phyloP scores from a whole-genome alignment of 768 basidiomycete species.

The Leccinum sublutescens region DNA sequence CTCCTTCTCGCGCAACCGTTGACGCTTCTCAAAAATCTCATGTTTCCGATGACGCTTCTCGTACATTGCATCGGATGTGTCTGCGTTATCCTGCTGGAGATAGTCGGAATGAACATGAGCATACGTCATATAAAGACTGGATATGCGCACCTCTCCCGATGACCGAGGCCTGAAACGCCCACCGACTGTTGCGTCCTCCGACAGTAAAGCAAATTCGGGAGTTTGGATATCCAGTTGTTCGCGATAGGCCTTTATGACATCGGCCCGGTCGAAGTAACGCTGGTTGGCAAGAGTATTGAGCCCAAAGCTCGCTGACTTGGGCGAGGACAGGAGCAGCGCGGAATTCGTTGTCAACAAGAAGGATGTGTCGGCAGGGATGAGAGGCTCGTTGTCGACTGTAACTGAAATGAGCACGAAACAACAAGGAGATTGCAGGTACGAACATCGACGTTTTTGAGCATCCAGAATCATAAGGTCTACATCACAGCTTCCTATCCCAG shows the following conservation, averaged over 20 bases:
- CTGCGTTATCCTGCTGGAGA: conserved; percentile 46
- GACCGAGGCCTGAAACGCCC: conserved; percentile 70
- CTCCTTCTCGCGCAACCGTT: conserved; percentile 85
- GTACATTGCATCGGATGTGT: conserved; percentile 80
- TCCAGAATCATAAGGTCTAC: conserved; percentile 83
- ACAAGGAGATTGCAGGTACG: conserved; percentile 30
- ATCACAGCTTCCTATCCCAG: conserved; percentile 76
- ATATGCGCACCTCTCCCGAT: conserved; percentile 62
- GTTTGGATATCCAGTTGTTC: conserved; percentile 75
- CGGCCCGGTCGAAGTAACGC: conserved; percentile 75
- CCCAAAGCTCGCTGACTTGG: conserved; percentile 35
- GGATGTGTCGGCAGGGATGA: conserved; percentile 62
- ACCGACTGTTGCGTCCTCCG: conserved; percentile 54
- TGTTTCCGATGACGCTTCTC: conserved; percentile 83
- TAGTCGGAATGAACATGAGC: conserved; percentile 6
- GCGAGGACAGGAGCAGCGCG: conserved; percentile 43
- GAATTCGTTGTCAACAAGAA: conserved; percentile 78
- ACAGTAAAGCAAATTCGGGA: conserved; percentile 57
- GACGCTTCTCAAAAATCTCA: conserved; percentile 82
- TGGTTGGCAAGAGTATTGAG: conserved; percentile 63
- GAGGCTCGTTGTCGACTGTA: conserved; percentile 67
- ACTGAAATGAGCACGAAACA: conserved; percentile 19
- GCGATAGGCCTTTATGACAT: conserved; percentile 68
- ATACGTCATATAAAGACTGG: conserved; percentile 1
- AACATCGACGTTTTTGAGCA: conserved; percentile 74